Evolutionary conservation across 2,329 filamentous ascomycete species (phyloP).

Genomic region (Aspergillus oerlinghausenensis): DNA sequence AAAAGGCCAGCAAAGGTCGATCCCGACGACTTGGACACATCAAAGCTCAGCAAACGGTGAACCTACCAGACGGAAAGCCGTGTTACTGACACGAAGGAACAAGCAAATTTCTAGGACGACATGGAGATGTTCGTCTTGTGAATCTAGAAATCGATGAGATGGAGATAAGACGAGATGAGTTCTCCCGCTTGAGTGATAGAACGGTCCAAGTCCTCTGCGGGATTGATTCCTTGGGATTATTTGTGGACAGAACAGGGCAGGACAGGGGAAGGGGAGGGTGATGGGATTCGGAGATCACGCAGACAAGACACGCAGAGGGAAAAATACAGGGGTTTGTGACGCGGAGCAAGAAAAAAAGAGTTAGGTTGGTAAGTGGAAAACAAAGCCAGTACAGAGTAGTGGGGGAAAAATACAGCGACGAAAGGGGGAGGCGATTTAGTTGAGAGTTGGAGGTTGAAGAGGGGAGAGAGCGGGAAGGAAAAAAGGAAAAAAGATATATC

Average conservation of each 20-base stretch:
- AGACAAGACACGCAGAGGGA: no score
- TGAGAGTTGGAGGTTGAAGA: neutral
- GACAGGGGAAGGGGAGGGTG: neutral
- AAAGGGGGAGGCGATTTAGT: neutral
- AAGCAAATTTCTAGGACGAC: slow-evolving; percentile 25
- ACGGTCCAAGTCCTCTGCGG: slow-evolving; percentile 8
- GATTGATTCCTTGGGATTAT: neutral
- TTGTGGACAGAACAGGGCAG: neutral
- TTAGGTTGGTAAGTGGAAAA: neutral
- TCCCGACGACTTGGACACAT: neutral
- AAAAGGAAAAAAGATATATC: neutral
- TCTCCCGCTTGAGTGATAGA: neutral
- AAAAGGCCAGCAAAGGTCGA: neutral
- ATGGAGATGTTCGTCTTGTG: slow-evolving; percentile 17
- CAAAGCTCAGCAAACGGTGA: slow-evolving; percentile 1
- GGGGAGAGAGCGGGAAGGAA: no score
- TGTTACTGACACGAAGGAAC: slow-evolving; percentile 26
- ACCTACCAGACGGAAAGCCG: slow-evolving; percentile 26
- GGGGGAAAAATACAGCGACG: neutral
- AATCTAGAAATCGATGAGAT: slow-evolving; percentile 1
- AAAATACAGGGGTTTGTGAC: neutral
- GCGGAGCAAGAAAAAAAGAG: neutral
- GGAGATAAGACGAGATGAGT: neutral
- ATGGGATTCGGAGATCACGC: neutral
- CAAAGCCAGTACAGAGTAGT: neutral